Conservation (phyloP, 2,329 filamentous ascomycete genomes). For the Trichoderma sp. region DNA sequence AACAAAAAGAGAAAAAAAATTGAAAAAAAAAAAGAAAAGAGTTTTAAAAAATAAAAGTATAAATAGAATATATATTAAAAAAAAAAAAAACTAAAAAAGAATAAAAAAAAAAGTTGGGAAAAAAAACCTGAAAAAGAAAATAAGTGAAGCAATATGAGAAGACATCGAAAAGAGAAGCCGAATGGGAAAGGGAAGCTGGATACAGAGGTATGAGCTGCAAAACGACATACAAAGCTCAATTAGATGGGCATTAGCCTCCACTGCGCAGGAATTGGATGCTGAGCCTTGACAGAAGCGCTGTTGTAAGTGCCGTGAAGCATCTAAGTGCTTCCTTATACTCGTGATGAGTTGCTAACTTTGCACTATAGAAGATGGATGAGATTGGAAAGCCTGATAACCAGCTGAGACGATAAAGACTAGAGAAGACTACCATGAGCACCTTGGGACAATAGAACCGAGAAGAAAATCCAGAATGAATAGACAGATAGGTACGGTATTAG, state of each 20-base stretch:
- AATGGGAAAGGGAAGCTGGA: neutral
- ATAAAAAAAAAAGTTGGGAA: neutral
- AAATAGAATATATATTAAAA: too few species aligned
- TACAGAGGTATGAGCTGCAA: neutral
- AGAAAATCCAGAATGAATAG: neutral
- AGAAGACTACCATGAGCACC: neutral
- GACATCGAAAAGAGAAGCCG: too few species aligned
- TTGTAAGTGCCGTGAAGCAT: neutral
- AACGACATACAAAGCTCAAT: neutral
- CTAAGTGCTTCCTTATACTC: too few species aligned
- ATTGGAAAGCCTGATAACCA: neutral
- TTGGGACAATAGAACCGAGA: neutral
- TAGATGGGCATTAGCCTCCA: neutral
- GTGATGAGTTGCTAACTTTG: neutral
- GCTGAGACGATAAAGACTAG: neutral
- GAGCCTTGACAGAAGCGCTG: too few species aligned
- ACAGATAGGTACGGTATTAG: neutral
- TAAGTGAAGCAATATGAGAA: neutral
- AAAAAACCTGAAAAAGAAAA: neutral
- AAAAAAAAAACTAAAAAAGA: too few species aligned
- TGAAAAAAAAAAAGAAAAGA: neutral
- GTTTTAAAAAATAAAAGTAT: too few species aligned
- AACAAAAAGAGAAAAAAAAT: too few species aligned
- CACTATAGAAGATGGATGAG: neutral
- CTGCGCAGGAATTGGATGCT: neutral